Base-by-base conservation (phyloP, 2,329 filamentous ascomycete species). In the Diplodia mutila region DNA sequence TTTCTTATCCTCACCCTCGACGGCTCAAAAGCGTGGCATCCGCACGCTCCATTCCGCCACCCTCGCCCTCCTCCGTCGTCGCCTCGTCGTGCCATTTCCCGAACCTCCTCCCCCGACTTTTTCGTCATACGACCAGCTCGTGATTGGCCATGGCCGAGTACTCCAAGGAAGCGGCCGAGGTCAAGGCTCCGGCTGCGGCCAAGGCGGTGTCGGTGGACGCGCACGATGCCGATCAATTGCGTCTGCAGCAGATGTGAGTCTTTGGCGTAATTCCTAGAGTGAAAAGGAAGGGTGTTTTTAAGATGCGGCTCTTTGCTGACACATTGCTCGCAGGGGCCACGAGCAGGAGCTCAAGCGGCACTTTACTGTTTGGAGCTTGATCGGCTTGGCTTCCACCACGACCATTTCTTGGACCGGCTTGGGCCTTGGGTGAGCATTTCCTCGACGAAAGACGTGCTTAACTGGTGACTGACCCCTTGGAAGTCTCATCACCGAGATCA, bases 391-490 rank as follows among this genome's bases (percentile, higher is more conserved):
- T 34, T 69, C 66, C 9, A 70, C 67, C 49, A 66, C 67, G 46
- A 70, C 67, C 23, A 68, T 68, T 25, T 68, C 69, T 37, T 69
- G 70, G 67, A 69, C 69, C 25, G 70, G 65, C 59, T 64, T 70
- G n/a, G 67, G 64, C 18, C 63, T 68, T 18, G 70, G 67, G 39
- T 67, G 37, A 34, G 48, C 23, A 1, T 32, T 32, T 8, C 29
- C 29, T 32, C 3, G 29, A 8, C 8, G 29, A 5, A 32, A 7
- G 6, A 8, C 8, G 29, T 8, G 8, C 8, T 7, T 8, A 8
- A 8, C 8, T 7, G 29, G 29, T 14, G 5, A 25, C 64, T 66
- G 52, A 66, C 32, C 2, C 25, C 21, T n/a, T 14, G 25, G 21
- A 8, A 67, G 66, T 1, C 42, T 70, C 14, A 63, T 65, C 9